phyloP scores from a whole-genome alignment of 192 early-diverging fungal species.

The Backusella mclennaniae region DNA sequence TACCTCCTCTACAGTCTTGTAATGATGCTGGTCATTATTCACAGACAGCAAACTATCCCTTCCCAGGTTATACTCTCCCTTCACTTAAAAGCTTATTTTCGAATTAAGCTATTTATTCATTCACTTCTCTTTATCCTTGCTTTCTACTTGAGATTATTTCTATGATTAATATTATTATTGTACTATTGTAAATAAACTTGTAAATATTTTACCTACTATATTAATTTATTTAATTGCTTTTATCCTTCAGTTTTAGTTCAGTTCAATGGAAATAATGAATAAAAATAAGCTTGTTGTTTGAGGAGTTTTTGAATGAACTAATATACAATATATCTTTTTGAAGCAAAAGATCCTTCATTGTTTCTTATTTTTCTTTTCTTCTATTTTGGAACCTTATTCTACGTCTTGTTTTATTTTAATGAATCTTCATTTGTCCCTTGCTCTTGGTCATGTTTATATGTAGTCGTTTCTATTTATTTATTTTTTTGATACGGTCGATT shows the following conservation, averaged over 20 bases:
- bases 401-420: not conserved
- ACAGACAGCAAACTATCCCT: not conserved
- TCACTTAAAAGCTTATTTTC: slow-evolving; percentile 9
- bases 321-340: not conserved
- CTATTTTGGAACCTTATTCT: not conserved
- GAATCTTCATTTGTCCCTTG: not conserved
- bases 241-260: not conserved
- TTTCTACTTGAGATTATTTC: not conserved
- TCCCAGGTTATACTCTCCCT: not conserved
- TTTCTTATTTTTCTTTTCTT: not conserved
- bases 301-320: not conserved
- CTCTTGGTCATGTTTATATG: not conserved
- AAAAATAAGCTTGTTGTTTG: not conserved
- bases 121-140: not conserved
- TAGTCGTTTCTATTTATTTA: not conserved
- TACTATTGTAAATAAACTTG: not conserved
- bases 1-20: not conserved
- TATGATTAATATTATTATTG: not conserved
- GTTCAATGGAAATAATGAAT: not conserved
- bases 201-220: not conserved
- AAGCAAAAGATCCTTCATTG: not conserved
- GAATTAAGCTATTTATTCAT: not conserved
- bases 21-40: not conserved
- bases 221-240: not conserved
- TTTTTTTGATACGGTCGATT: not conserved